Percentiles rank a stretch among this genome's conserved stretches.
These are phyloP conservation scores for Dicorynia guianensis DNA, from an alignment of 306 rosid species.

Conservation along the genomic window DNA sequence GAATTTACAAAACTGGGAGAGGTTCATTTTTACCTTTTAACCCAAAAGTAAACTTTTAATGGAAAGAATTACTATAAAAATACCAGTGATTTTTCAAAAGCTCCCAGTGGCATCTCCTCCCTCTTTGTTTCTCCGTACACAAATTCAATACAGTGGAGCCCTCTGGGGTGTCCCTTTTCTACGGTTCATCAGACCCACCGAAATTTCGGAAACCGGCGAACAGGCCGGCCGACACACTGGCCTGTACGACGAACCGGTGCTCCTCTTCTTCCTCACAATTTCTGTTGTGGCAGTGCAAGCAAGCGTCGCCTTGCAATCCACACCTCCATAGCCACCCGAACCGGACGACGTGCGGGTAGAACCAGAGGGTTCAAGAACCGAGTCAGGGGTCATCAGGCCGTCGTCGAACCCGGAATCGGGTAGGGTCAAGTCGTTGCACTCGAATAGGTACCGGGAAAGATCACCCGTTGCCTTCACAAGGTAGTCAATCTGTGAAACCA, in stretches of 20 bases:
- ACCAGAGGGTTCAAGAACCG: slow-evolving; percentile 75
- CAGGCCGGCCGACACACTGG: slow-evolving; percentile 57
- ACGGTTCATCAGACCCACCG: slow-evolving; percentile 69
- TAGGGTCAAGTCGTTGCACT: slow-evolving; percentile 75
- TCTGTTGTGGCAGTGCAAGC: slow-evolving; percentile 83
- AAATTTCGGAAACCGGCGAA: slow-evolving; percentile 55
- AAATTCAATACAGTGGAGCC: slow-evolving; percentile 79
- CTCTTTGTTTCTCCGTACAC: slow-evolving; percentile 26
- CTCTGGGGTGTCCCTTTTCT: slow-evolving; percentile 84
- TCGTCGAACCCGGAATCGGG: slow-evolving; percentile 68
- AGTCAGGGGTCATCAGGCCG: slow-evolving; percentile 72
- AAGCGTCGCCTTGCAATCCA: slow-evolving; percentile 53
- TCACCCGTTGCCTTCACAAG: slow-evolving; percentile 57
- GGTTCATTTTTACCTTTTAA: background rate
- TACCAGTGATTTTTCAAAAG: slow-evolving; percentile 17
- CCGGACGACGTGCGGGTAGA: slow-evolving; percentile 73
- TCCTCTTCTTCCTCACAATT: slow-evolving; percentile 70
- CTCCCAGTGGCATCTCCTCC: background rate
- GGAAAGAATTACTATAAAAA: background rate
- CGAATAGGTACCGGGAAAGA: slow-evolving; percentile 56
- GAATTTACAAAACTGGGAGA: slow-evolving; percentile 49
- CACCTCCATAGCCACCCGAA: slow-evolving; percentile 61
- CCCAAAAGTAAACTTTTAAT: background rate
- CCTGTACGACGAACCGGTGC: slow-evolving; percentile 44
- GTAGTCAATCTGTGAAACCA: slow-evolving; percentile 57